A percentile compares a stretch with the other conserved stretches of the same genome.
Conservation (phyloP, 2,329 filamentous ascomycete genomes). For the Periconia sp. region DNA sequence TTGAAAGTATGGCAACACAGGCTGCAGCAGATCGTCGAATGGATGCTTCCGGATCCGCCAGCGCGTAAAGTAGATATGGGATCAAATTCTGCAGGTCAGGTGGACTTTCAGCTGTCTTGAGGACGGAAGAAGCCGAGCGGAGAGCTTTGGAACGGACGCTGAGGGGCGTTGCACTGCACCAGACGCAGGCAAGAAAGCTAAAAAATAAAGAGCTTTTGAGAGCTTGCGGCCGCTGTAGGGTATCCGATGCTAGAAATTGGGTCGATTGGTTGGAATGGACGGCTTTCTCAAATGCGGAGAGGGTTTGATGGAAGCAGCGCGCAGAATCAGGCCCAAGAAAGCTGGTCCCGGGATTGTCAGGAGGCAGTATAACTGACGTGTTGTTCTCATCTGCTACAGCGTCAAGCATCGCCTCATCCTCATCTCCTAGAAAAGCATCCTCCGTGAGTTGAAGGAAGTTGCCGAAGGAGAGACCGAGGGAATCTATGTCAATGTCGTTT, state of each 20-base stretch:
- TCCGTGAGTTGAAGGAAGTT: constrained; percentile 21
- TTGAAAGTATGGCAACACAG: constrained; percentile 54
- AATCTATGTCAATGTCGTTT: constrained; percentile 73
- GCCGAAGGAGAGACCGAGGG: constrained; percentile 52
- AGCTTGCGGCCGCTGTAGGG: constrained; percentile 62
- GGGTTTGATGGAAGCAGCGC: constrained; percentile 36
- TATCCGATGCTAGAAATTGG: constrained; percentile 60
- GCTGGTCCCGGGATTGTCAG: constrained; percentile 32
- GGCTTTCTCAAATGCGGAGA: constrained; percentile 35
- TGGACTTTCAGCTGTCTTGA: constrained; percentile 45
- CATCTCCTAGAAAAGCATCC: constrained; percentile 40
- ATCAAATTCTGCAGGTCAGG: constrained; percentile 78
- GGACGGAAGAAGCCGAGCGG: constrained; percentile 54
- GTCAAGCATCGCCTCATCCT: constrained; percentile 56
- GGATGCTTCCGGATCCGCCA: constrained; percentile 76
- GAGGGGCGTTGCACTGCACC: constrained; percentile 73
- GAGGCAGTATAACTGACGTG: constrained; percentile 19
- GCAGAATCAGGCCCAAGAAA: constrained; percentile 30
- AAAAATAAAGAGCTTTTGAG: constrained; percentile 70
- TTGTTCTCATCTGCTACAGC: constrained; percentile 58
- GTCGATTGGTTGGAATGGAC: constrained; percentile 25
- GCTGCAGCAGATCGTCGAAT: constrained; percentile 78
- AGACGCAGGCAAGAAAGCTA: constrained; percentile 77
- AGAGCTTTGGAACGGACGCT: constrained; percentile 73
- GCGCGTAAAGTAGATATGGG: constrained; percentile 78